Evolutionary conservation across 1,284 basidiomycete species (phyloP), one percentile per base, ranked within the genome.

Genomic region (Ganoderma sp.): DNA sequence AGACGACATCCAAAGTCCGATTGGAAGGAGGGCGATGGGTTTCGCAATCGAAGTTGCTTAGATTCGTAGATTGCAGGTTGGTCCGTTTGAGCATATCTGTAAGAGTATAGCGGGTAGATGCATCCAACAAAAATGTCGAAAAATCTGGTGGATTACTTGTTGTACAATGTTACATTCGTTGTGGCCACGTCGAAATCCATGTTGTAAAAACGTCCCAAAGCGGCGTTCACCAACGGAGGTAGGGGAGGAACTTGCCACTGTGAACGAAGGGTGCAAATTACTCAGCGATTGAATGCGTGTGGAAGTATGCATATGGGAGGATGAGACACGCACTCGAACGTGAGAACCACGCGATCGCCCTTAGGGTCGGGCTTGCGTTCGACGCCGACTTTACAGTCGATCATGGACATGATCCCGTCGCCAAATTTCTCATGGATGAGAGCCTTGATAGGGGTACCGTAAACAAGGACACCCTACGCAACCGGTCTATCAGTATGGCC

Each of bases 351-450:
- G 48, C 94, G 89, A 75, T 95, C 93, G 28, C 94, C 94, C 75
- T 92, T 93, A 7, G 92, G 92, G 75, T 95, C 89, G 15, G 84
- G 81, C 79, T 95, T 94, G 81, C 86, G 90, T 68, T 89, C 85
- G 52, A 96, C 83, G 39, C 83, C 84, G 54, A 95, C 86, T 70
- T 87, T 88, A 80, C 94, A 96, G 78, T 94, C 92, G 69, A 96
- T 96, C 85, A 96, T 93, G 22, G 90, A 93, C 93, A 95, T 95
- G 74, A 96, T 96, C 4, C 94, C 93, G 76, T 96, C 95, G 4
- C 94, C 94, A 72, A 95, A 96, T 91, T 96, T 95, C 81, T 96
- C 94, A 73, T 94, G 90, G 61, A 96, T 92, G 73, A 95, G 78
- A n/a, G 93, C 90, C 82, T 94, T 94, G 79, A 94, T 91, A 2